Percentiles rank a stretch among this genome's conserved stretches.
Evolutionary conservation across 176 grass and related monocot species (phyloP).

Genomic region (Luzula sylvatica): DNA sequence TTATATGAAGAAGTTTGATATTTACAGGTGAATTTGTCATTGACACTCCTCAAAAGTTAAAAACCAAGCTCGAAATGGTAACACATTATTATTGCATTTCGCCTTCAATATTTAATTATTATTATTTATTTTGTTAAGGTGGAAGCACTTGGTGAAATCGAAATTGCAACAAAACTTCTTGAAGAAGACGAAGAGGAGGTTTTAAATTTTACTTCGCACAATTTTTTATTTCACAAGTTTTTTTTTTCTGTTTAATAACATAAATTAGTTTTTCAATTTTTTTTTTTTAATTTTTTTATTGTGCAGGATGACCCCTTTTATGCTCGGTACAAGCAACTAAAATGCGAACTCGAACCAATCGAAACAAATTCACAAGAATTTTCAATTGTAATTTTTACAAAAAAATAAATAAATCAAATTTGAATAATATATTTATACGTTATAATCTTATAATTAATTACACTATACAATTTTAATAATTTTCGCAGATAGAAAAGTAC

Average conservation of each 20-base stretch:
- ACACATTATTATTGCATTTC: too few relatives aligned
- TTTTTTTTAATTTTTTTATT: too few relatives aligned
- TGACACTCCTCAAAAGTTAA: conserved; percentile 79
- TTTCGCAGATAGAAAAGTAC: conserved; percentile 72
- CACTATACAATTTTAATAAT: too few relatives aligned
- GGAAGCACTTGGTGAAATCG: conserved; percentile 86
- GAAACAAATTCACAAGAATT: conserved; percentile 61
- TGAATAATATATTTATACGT: too few relatives aligned
- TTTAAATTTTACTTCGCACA: too few relatives aligned
- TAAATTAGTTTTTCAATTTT: too few relatives aligned
- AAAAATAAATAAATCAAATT: too few relatives aligned
- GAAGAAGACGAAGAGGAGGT: conserved; percentile 51
- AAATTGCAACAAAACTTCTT: conserved; percentile 91
- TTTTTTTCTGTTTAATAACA: too few relatives aligned
- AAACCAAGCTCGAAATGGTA: conserved; percentile 95
- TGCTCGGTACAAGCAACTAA: conserved; percentile 67
- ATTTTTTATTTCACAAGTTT: too few relatives aligned
- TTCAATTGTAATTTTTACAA: conserved; percentile 67
- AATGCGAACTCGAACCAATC: conserved; percentile 57
- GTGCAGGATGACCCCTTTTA: conserved; percentile 71
- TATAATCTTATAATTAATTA: too few relatives aligned
- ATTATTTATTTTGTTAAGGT: conserved; percentile 55
- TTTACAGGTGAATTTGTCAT: conserved; percentile 80
- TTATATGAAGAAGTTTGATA: conserved; percentile 17
- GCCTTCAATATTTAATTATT: too few relatives aligned